Base-by-base conservation (phyloP, 257 asterid genomes). In the Primulina tabacum region DNA sequence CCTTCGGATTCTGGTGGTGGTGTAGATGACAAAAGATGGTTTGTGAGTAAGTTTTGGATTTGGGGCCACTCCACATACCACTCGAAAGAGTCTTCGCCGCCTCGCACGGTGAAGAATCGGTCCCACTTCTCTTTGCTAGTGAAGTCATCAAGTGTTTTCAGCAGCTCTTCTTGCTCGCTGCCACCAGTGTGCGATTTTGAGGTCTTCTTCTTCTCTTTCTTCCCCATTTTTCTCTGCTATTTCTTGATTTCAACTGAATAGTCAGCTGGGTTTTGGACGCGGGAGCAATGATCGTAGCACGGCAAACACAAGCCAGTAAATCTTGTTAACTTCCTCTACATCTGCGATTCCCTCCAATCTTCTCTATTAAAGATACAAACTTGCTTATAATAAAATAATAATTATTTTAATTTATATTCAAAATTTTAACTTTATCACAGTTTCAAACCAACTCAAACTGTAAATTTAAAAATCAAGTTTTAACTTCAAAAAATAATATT, bases 31-130 rank as follows among this genome's bases (percentile, higher is more conserved):
- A 55, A 70, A 16, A 90, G 87, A 14, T 82, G 83, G 8, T 72
- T 18, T 9, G 77, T 69, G 75, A 93, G 88, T 35, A 76, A 74
- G 37, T 43, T 76, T 35, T 74, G 82, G 73, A 89, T 85, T 43
- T 84, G 87, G 8, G 96, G 84, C 97, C 97, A 92, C 61, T 89
- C 97, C 14, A 96, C 92, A 35, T 93, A 93, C 99, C 99, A 93
- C 65, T 93, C 99, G 81, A 93, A 93, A 8, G 92, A 75, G 73
- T 93, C 89, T 67, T 82, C 87, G 62, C 75, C 60, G 71, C 97
- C 96, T 80, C 97, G 77, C 43, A 90, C 80, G 57, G 80, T 82
- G 76, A 90, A 93, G 35, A 93, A 90, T n/a, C 81, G 65, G 78
- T 93, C 99, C 99, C 99, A 93, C 52, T 93, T 93, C 67, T 89